Evolutionary conservation across 306 rosid species (phyloP), one percentile per base, ranked within the genome.

Genomic region (Begonia loranthoides): DNA sequence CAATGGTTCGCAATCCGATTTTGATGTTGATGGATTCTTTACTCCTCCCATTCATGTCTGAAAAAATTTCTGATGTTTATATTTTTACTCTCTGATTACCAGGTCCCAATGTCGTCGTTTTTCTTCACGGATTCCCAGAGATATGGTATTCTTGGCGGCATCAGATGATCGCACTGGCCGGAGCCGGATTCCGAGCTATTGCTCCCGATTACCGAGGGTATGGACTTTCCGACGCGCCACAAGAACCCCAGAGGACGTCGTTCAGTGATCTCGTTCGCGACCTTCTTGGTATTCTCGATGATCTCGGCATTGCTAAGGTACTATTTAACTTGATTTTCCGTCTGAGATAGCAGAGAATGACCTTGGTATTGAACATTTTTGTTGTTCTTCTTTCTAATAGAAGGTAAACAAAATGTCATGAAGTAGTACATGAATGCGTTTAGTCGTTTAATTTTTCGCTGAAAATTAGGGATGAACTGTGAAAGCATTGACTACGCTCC

Each of bases 121-220:
- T 84, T 52, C 66, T 88, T 5, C 93, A 84, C 50, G 93, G 95
- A 0, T 88, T 88, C 58, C 94, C 87, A 0, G 95, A 88, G 76
- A 88, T 81, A 62, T 88, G 96, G 96, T 84, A 84, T 84, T 66
- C 93, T 0, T 88, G 96, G 96, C 79, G 89, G 13, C 82, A 84
- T 77, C 96, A 88, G 72, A 79, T 88, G 93, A 49, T 81, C 2
- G 88, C 80, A 2, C 49, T 75, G 0, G 82, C 93, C 21, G 39
- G 40, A 12, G 82, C 77, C 0, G 87, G 95, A 2, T 81, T 76
- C 77, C 71, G 89, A 57, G 88, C 93, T 6, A 73, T 81, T 17
- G 86, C 82, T 1, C 70, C 77, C 15, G 87, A 88, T 70, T 73
- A 57, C 73, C 76, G 87, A 56, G 87, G 95, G 1, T 84, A 72